Percentiles rank a stretch among this genome's conserved stretches.
phyloP scores from a whole-genome alignment of 2,329 filamentous ascomycete genomes.

The Aphanoascus verrucosus region DNA sequence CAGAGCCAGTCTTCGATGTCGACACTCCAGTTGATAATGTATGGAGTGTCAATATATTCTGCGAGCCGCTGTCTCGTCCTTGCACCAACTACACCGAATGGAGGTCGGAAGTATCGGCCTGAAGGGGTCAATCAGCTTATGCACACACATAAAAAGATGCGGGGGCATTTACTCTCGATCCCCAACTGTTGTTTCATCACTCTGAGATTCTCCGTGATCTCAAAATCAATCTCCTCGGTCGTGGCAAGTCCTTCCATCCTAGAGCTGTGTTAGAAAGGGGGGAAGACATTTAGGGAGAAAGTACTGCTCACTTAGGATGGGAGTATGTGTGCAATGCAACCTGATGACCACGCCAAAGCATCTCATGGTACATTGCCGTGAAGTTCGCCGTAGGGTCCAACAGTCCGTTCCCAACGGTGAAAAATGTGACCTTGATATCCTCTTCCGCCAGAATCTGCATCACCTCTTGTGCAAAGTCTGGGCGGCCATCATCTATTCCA shows the following conservation, averaged over 20 bases:
- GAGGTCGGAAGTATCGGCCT: slow-evolving; percentile 55
- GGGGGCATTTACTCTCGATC: slow-evolving; percentile 25
- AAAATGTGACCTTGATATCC: slow-evolving; percentile 57
- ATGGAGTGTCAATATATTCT: slow-evolving; percentile 41
- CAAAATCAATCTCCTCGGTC: slow-evolving; percentile 27
- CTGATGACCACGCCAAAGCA: slow-evolving; percentile 54
- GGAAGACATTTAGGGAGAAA: background rate
- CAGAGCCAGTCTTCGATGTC: slow-evolving; percentile 63
- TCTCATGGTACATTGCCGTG: slow-evolving; percentile 53
- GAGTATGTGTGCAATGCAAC: slow-evolving; percentile 59
- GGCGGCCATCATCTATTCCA: slow-evolving; percentile 59
- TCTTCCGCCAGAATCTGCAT: slow-evolving; percentile 52
- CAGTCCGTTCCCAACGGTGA: slow-evolving; percentile 56
- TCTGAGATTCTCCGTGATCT: slow-evolving; percentile 28
- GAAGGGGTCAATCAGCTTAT: slow-evolving; percentile 16
- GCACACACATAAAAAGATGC: background rate
- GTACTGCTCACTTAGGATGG: slow-evolving; percentile 45
- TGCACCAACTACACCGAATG: slow-evolving; percentile 58
- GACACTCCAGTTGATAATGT: slow-evolving; percentile 58
- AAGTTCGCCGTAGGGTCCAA: slow-evolving; percentile 51
- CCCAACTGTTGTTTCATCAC: slow-evolving; percentile 25
- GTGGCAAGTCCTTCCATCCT: slow-evolving; percentile 31
- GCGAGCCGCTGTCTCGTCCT: slow-evolving; percentile 55
- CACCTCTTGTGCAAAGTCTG: slow-evolving; percentile 48
- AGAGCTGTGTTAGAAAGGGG: slow-evolving; percentile 6